Percentiles rank a stretch among this genome's conserved stretches.
phyloP scores from a whole-genome alignment of 202 grass and related monocot genomes.

The Carex arenaria region DNA sequence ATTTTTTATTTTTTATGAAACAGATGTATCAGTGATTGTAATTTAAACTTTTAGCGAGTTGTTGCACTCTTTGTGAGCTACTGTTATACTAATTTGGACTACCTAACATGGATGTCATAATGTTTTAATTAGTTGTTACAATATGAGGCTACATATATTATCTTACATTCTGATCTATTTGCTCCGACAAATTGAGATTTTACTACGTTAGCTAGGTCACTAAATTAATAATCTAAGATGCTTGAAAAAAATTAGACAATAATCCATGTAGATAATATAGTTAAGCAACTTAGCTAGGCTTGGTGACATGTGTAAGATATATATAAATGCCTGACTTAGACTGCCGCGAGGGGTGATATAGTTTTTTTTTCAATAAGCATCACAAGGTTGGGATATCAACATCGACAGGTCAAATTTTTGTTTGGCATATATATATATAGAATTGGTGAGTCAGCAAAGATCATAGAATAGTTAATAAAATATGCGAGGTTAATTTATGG shows the following conservation, averaged over 20 bases:
- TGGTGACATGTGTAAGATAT: background rate
- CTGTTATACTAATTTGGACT: background rate
- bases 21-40: background rate
- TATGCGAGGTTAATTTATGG: background rate
- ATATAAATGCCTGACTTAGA: background rate
- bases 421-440: background rate
- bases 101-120: background rate
- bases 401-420: background rate
- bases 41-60: background rate
- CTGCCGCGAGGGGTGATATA: background rate
- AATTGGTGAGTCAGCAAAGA: background rate
- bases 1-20: background rate
- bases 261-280: conserved; percentile 1
- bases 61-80: background rate
- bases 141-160: background rate
- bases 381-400: conserved; percentile 1
- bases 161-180: background rate
- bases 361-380: background rate
- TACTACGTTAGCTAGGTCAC: conserved; percentile 3
- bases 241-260: background rate
- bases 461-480: background rate
- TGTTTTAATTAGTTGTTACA: background rate
- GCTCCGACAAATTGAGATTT: conserved; percentile 17
- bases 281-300: conserved; percentile 3
- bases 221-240: background rate